These are phyloP conservation scores for Escovopsis sp. DNA, from an alignment of 2,329 filamentous ascomycete genomes.

Conservation along the genomic window DNA sequence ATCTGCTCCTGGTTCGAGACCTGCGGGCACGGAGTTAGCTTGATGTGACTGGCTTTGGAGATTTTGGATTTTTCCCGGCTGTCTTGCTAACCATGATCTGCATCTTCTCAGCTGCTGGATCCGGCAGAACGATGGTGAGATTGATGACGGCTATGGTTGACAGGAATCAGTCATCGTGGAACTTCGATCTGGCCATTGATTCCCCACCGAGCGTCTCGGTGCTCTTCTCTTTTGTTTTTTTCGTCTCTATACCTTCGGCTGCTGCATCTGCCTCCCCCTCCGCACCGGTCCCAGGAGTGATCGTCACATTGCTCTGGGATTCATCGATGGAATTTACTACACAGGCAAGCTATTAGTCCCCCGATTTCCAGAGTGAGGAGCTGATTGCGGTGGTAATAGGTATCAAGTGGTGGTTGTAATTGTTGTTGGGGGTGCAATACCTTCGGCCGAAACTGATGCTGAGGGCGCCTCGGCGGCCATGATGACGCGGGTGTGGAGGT, in stretches of 20 bases:
- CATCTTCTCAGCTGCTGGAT: slow-evolving; percentile 57
- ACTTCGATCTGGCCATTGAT: background rate
- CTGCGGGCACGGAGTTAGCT: slow-evolving; percentile 26
- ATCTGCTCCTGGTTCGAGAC: slow-evolving; percentile 90
- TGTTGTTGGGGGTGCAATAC: slow-evolving; percentile 5
- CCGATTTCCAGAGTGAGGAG: no score
- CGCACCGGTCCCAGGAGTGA: slow-evolving; percentile 14
- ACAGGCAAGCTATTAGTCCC: background rate
- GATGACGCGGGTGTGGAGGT: slow-evolving; percentile 8
- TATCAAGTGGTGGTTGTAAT: background rate
- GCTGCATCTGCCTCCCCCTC: slow-evolving; percentile 16
- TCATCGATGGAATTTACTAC: slow-evolving; percentile 13
- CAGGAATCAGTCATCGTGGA: slow-evolving; percentile 6
- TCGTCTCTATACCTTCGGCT: slow-evolving; percentile 17
- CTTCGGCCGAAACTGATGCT: slow-evolving; percentile 12
- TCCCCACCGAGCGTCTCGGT: no score
- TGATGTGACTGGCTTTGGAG: background rate
- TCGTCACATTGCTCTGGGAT: slow-evolving; percentile 11
- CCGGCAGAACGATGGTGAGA: slow-evolving; percentile 68
- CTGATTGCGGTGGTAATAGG: no score
- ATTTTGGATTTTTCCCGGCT: no score
- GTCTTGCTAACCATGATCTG: slow-evolving; percentile 59
- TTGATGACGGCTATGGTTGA: slow-evolving; percentile 33
- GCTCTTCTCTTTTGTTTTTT: no score
- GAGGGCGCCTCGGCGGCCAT: slow-evolving; percentile 19